Evolutionary conservation across 2,329 filamentous ascomycete species (phyloP).

Genomic region (Aspergillus sp.): DNA sequence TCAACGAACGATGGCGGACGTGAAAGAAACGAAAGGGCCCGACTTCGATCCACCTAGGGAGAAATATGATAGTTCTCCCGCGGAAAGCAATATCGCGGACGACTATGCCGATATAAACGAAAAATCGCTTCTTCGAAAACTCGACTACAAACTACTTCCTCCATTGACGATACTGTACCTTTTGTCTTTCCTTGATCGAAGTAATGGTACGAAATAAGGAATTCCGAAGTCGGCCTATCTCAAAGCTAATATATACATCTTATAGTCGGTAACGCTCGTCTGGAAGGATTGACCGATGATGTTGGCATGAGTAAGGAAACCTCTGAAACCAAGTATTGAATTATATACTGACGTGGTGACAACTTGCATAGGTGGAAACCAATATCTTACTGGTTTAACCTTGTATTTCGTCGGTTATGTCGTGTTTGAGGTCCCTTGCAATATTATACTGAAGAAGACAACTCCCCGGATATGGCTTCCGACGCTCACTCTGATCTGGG

Average conservation of each 20-base stretch:
- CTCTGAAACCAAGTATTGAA: not conserved
- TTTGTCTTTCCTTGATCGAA: slow-evolving; percentile 45
- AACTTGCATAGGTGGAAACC: slow-evolving; percentile 31
- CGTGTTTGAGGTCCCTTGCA: slow-evolving; percentile 43
- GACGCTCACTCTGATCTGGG: slow-evolving; percentile 49
- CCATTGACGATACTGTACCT: slow-evolving; percentile 47
- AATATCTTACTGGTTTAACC: slow-evolving; percentile 42
- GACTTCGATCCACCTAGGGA: not conserved
- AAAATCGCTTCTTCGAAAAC: slow-evolving; percentile 42
- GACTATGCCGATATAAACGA: slow-evolving; percentile 33
- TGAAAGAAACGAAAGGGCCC: slow-evolving; percentile 6
- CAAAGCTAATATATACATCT: not conserved
- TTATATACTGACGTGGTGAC: not conserved
- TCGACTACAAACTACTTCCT: slow-evolving; percentile 46
- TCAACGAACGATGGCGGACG: slow-evolving; percentile 10
- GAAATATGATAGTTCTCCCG: slow-evolving; percentile 5
- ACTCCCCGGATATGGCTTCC: slow-evolving; percentile 41
- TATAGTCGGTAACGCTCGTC: slow-evolving; percentile 39
- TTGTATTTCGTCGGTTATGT: slow-evolving; percentile 42
- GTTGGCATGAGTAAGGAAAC: slow-evolving; percentile 36
- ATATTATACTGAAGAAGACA: slow-evolving; percentile 41
- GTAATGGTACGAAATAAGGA: slow-evolving; percentile 33
- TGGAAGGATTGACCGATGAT: slow-evolving; percentile 40
- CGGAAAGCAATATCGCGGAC: slow-evolving; percentile 20
- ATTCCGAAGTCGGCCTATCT: not conserved